Base-by-base conservation (phyloP, 176 grass and related monocot genomes). In the barley (Hordeum vulgare) region DNA sequence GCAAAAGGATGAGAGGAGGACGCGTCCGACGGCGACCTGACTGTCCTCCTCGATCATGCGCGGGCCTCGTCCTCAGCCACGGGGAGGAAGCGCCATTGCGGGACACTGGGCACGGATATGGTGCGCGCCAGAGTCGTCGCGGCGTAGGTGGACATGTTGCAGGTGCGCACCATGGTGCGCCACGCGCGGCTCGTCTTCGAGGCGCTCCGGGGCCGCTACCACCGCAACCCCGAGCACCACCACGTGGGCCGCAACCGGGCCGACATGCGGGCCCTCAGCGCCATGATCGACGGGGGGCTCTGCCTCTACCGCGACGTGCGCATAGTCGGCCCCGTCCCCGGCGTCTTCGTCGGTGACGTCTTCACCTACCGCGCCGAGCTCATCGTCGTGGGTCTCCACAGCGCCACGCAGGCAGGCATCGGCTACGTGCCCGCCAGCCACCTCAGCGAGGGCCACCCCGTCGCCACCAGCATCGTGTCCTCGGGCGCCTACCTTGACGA, bases 361-460 rank as follows among this genome's bases (percentile, higher is more conserved):
- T 98, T 98, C 85, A 93, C 77, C 86, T 98, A 95, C 89, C 92
- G 92, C 90, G 82, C 76, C 88, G 44, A n/a, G n/a, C n/a, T n/a
- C n/a, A n/a, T n/a, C n/a, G n/a, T n/a, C n/a, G n/a, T n/a, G n/a
- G n/a, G n/a, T n/a, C n/a, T n/a, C n/a, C n/a, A n/a, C n/a, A n/a
- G n/a, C n/a, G n/a, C n/a, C n/a, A n/a, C n/a, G n/a, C n/a, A n/a
- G n/a, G n/a, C n/a, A n/a, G n/a, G n/a, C n/a, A n/a, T n/a, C n/a
- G n/a, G n/a, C n/a, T n/a, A n/a, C n/a, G n/a, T n/a, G n/a, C n/a
- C n/a, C n/a, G n/a, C n/a, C n/a, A n/a, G n/a, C n/a, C n/a, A n/a
- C n/a, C n/a, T n/a, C n/a, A n/a, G n/a, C n/a, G n/a, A n/a, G n/a
- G n/a, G n/a, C n/a, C n/a, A n/a, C n/a, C 89, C 96, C 23, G 66